Evolutionary conservation across 129 eudicot genomes (phyloP).

Genomic region (Logfia minima): DNA sequence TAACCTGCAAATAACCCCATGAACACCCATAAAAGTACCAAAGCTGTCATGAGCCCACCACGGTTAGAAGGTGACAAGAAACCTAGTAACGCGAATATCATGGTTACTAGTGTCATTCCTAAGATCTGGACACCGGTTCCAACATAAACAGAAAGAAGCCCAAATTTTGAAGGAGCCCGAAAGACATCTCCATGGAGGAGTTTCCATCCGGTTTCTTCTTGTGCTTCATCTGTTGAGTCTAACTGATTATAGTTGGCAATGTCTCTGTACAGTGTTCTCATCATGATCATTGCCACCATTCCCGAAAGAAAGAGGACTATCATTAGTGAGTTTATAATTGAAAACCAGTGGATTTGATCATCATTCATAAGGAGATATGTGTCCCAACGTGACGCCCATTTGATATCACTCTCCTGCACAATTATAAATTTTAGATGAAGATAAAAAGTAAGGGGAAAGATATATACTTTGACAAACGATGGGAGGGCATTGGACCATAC

Average conservation of each 20-base stretch:
- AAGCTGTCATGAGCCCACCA: conserved; percentile 94
- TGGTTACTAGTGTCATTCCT: conserved; percentile 87
- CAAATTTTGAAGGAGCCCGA: conserved; percentile 64
- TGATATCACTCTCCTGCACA: conserved; percentile 74
- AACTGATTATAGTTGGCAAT: conserved; percentile 85
- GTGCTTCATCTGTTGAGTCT: conserved; percentile 93
- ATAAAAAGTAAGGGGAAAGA: not conserved
- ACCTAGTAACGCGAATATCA: conserved; percentile 87
- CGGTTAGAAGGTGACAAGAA: conserved; percentile 92
- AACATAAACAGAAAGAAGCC: conserved; percentile 73
- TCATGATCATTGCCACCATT: conserved; percentile 98
- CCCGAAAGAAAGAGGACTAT: conserved; percentile 92
- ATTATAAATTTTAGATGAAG: not conserved
- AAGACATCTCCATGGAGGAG: conserved; percentile 93
- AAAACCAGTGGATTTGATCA: conserved; percentile 96
- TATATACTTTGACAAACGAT: not conserved
- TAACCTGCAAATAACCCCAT: conserved; percentile 93
- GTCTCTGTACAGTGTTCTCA: conserved; percentile 80
- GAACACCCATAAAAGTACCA: conserved; percentile 94
- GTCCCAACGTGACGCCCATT: conserved; percentile 99
- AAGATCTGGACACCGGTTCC: conserved; percentile 89
- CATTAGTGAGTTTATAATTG: conserved; percentile 90
- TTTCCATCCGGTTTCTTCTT: conserved; percentile 99
- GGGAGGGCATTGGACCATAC: conserved; percentile 32
- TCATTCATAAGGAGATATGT: conserved; percentile 94